Evolutionary conservation across 108 stramenopile species (phyloP), one percentile per base, ranked within the genome.

Genomic region (Fistulifera solaris): DNA sequence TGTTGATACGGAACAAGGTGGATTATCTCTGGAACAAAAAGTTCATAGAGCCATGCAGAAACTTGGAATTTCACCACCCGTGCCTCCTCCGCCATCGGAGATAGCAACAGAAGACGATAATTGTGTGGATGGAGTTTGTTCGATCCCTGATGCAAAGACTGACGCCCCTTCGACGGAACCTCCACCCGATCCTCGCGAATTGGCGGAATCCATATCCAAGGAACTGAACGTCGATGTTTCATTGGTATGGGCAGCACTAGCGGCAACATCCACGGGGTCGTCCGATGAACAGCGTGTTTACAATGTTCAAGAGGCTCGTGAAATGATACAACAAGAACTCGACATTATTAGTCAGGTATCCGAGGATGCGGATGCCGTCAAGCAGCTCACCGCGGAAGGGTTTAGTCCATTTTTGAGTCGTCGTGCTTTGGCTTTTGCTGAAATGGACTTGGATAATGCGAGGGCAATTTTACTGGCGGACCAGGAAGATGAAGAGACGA

Each of bases 401-500:
- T 72, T 70, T 28, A 76, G 84, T 48, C 35, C 54, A 4, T 82
- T 82, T 58, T 42, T 85, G 51, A 52, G 63, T 38, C 66, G 89
- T 44, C 52, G 89, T 53, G 81, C 89, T 1, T 63, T 91, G 40
- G 89, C 89, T 1, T 85, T 87, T 66, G 67, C 85, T 11, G 89
- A 83, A n/a, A 63, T 68, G 50, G 72, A 85, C 44, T 56, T 91
- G 27, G 81, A 87, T 14, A 71, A 82, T 59, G 85, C 89, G 17
- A 75, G 89, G 26, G 85, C 85, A n/a, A 87, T 91, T 27, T 58
- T 91, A 31, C 11, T 83, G 54, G 89, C 85, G n/a, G 89, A 87
- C 59, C 65, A 82, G 67, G 61, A 72, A 62, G 89, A 91, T 48
- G 83, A 74, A 27, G 75, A 78, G 43, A 71, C 72, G 38, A 51